Percentiles rank a stretch among this genome's conserved stretches.
These are phyloP conservation scores for Syzygium aqueum DNA, from an alignment of 345 rosid genomes.

Conservation along the genomic window DNA sequence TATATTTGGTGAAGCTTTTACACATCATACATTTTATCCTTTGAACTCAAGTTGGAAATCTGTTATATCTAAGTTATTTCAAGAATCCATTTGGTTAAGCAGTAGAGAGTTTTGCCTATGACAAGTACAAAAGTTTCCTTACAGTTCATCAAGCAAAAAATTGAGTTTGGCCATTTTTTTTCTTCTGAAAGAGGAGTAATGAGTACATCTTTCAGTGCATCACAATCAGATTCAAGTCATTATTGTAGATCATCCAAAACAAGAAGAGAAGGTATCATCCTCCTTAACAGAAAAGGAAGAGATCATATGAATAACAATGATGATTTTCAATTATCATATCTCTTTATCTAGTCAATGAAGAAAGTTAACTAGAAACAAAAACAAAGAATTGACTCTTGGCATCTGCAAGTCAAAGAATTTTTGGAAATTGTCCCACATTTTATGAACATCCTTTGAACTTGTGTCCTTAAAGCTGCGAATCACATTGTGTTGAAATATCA, in stretches of 20 bases:
- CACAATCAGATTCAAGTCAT: neutral
- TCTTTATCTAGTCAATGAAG: neutral
- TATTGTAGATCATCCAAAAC: neutral
- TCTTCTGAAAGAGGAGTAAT: neutral
- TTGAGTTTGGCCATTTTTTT: no score
- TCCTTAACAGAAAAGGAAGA: neutral
- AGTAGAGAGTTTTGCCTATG: no score
- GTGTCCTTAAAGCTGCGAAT: neutral
- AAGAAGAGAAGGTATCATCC: neutral
- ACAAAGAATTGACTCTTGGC: neutral
- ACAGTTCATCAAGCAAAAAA: no score
- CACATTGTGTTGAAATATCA: neutral
- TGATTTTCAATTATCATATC: neutral
- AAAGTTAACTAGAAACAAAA: neutral
- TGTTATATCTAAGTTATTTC: no score
- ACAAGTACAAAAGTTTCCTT: no score
- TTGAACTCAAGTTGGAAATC: no score
- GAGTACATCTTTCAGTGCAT: neutral
- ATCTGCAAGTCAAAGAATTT: neutral
- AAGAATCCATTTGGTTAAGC: no score
- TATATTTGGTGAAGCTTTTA: neutral
- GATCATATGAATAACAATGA: neutral
- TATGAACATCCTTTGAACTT: neutral
- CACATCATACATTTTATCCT: neutral
- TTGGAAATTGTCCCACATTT: neutral